A percentile compares a stretch with the other conserved stretches of the same genome.
phyloP scores from a whole-genome alignment of 179 eudicot species.

The Gypsophila paniculata region DNA sequence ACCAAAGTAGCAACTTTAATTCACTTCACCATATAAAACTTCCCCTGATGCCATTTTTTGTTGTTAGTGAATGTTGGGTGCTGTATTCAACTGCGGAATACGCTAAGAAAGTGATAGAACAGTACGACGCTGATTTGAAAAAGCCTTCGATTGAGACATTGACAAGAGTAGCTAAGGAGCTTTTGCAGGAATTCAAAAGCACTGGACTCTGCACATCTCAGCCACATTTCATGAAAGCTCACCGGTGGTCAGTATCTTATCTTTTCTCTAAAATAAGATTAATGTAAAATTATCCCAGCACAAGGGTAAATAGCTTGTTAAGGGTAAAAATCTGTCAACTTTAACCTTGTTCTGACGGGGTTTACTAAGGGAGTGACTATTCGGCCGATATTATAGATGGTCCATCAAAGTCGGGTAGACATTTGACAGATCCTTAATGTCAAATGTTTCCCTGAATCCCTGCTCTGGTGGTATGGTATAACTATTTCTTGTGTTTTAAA shows the following conservation, averaged over 20 bases:
- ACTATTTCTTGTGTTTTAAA: background rate
- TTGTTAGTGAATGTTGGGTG: constrained; percentile 77
- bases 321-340: too few relatives aligned
- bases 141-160: constrained; percentile 59
- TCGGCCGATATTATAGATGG: background rate
- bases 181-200: constrained; percentile 62
- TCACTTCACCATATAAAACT: background rate
- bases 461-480: too few relatives aligned
- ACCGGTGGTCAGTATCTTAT: constrained; percentile 67
- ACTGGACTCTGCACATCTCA: constrained; percentile 56
- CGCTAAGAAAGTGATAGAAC: constrained; percentile 60
- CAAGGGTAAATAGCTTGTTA: constrained; percentile 2
- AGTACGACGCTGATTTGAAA: constrained; percentile 50
- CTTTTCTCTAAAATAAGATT: background rate
- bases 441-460: background rate
- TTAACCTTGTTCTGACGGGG: background rate
- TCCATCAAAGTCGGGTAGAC: background rate
- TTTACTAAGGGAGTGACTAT: background rate
- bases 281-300: background rate
- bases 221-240: constrained; percentile 83
- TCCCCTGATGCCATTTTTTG: background rate
- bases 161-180: constrained; percentile 61
- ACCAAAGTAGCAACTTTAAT: constrained; percentile 1
- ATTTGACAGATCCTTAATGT: background rate
- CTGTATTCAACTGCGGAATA: constrained; percentile 78